Evolutionary conservation across 148 eudicot species (phyloP), one percentile per base, ranked within the genome.

Genomic region (Rhododendron williamsianum): DNA sequence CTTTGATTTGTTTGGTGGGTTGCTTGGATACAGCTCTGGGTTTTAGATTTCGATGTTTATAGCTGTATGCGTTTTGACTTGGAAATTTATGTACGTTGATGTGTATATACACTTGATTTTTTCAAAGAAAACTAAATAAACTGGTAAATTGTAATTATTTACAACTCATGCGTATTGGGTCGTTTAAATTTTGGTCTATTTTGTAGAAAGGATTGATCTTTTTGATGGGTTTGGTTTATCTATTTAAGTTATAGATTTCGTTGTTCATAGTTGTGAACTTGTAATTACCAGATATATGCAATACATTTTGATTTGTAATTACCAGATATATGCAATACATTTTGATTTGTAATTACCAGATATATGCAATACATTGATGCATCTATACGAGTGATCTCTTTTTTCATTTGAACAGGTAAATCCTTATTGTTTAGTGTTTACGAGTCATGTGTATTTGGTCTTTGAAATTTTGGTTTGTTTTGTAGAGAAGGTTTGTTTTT

Each of bases 401-500:
- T 19, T 58, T 19, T 21, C 25, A 21, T 18, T 58, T 19, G 65
- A 58, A 58, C 72, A 25, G 71, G 27, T 63, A 23, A 65, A 65
- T n/a, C 33, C 30, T 65, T 23, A 9, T 65, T 65, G 4, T 72
- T 65, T 23, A n/a, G 10, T 65, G 13, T 72, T 69, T 72, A 6
- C 35, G n/a, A 11, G 7, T 18, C 58, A 81, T 35, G 19, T 5
- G 23, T 25, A 7, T 19, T 69, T 18, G 27, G 11, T 69, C 30
- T 71, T 71, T 11, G 30, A 43, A 25, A 27, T 15, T 25, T 67
- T 58, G 35, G 30, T 72, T 46, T 84, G 23, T 52, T 83, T 36
- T 36, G 45, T 73, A 49, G 4, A 48, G 10, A 84, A 84, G 81
- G 79, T 84, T 84, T 80, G 76, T 58, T 84, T 43, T 84, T 38